Evolutionary conservation across 768 basidiomycete species (phyloP).

Genomic region (Termitomyces sp.): DNA sequence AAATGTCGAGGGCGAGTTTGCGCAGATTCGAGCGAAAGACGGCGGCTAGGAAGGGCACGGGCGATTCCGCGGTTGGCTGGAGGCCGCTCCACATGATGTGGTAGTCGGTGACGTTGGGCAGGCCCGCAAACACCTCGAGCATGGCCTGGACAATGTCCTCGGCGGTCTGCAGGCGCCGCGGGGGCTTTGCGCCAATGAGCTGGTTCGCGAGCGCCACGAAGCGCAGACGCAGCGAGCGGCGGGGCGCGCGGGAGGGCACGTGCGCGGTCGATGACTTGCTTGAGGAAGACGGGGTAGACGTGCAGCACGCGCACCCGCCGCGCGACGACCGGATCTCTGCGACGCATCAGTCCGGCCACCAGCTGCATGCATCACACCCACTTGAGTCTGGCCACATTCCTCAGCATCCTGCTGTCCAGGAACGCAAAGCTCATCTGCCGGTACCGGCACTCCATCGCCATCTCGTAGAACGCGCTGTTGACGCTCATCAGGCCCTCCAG

Average conservation of each 20-base stretch:
- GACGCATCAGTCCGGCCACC: not conserved
- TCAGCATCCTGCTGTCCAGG: constrained; percentile 40
- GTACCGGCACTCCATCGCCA: constrained; percentile 45
- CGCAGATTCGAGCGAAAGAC: constrained; percentile 35
- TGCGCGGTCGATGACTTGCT: constrained; percentile 33
- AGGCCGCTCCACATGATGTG: constrained; percentile 49
- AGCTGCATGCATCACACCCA: constrained; percentile 17
- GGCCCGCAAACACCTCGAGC: constrained; percentile 38
- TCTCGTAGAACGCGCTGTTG: constrained; percentile 27
- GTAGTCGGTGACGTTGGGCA: constrained; percentile 46
- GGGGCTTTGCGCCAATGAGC: constrained; percentile 21
- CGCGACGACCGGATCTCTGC: constrained; percentile 46
- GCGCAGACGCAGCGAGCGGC: constrained; percentile 24
- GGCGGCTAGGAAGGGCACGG: constrained; percentile 31
- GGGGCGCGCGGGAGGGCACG: constrained; percentile 7
- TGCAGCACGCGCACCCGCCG: constrained; percentile 46
- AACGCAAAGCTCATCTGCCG: constrained; percentile 49
- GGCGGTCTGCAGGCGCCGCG: constrained; percentile 27
- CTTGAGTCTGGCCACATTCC: constrained; percentile 37
- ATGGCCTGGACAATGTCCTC: constrained; percentile 39
- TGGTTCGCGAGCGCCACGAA: constrained; percentile 32
- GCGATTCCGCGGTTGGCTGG: constrained; percentile 25
- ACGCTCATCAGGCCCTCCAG: constrained; percentile 21
- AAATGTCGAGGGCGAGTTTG: constrained; percentile 40
- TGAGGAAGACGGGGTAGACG: constrained; percentile 46